Evolutionary conservation across 441 rosid genomes (phyloP), one percentile per base, ranked within the genome.

Genomic region (Arabidopsis hybrid): DNA sequence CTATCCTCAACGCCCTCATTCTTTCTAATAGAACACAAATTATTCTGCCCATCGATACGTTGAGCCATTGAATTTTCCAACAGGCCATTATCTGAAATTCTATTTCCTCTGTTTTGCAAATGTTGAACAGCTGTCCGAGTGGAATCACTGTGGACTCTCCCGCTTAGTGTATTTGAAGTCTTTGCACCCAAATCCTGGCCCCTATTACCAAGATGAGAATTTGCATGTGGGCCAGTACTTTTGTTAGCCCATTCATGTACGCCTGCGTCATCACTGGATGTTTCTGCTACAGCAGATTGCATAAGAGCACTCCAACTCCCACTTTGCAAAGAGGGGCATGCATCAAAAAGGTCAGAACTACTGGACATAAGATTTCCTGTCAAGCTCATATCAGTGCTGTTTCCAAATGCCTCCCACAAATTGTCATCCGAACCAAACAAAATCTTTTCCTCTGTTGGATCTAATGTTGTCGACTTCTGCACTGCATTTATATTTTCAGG

Each of bases 391-490:
- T 72, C 84, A 50, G 78, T 63, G 69, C 86, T 77, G 77, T 53
- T 82, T 67, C 95, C 89, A 86, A 87, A 86, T 61, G 89, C 84
- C 60, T 85, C 91, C 98, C 95, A 93, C 70, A 87, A 69, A 85
- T 73, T 87, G 65, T 87, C 97, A 87, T 90, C 97, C 13, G 91
- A 85, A 79, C 96, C 96, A 83, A 84, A 91, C 85, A 94, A 84
- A 82, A 94, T 86, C 82, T 82, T 94, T 79, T 89, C 96, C 81
- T 94, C 98, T 12, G 91, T 84, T 65, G 97, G 97, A 86, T 94
- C 98, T 69, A 94, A 82, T 13, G 95, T 71, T 62, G 92, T 88
- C 56, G 79, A 83, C 69, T 80, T 88, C 80, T 83, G 88, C 9
- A 87, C 77, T 56, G 85, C 72, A 38, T 62, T 58, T 47, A 52